phyloP scores from a whole-genome alignment of 78 protist genomes.

The Polysphondylium violaceum region DNA sequence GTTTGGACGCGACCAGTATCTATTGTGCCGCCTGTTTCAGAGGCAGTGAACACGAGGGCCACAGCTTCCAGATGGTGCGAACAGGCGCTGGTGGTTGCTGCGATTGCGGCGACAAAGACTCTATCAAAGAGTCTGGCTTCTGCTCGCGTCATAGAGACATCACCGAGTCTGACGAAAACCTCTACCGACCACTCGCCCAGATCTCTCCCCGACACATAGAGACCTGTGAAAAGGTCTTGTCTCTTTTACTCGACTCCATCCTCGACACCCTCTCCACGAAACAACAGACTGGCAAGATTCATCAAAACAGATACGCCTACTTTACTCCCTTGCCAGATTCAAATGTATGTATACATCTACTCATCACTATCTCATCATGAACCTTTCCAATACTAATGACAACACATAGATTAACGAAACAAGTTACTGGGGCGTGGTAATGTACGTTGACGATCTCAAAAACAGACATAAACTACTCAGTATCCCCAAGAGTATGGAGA shows the following conservation, averaged over 20 bases:
- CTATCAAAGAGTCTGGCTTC: constrained; percentile 16
- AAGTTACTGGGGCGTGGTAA: background rate
- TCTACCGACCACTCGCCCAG: background rate
- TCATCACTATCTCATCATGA: too few relatives aligned
- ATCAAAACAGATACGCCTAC: background rate
- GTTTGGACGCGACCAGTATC: constrained; percentile 30
- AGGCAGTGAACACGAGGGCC: constrained; percentile 36
- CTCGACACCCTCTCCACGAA: background rate
- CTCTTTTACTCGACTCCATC: background rate
- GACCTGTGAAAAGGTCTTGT: background rate
- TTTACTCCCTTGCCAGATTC: background rate
- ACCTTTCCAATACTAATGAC: too few relatives aligned
- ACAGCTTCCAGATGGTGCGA: background rate
- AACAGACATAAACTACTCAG: too few relatives aligned
- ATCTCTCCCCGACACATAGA: background rate
- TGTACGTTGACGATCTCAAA: constrained; percentile 22
- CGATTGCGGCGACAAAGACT: constrained; percentile 39
- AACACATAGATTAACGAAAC: too few relatives aligned
- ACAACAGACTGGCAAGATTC: background rate
- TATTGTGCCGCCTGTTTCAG: constrained; percentile 19
- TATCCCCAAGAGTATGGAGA: constrained; percentile 19
- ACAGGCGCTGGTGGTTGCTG: constrained; percentile 5
- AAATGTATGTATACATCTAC: too few relatives aligned
- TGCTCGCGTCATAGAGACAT: constrained; percentile 26
- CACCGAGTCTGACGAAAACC: background rate